Conservation (phyloP, 331 rosid genomes). For the Quercus phellos region DNA sequence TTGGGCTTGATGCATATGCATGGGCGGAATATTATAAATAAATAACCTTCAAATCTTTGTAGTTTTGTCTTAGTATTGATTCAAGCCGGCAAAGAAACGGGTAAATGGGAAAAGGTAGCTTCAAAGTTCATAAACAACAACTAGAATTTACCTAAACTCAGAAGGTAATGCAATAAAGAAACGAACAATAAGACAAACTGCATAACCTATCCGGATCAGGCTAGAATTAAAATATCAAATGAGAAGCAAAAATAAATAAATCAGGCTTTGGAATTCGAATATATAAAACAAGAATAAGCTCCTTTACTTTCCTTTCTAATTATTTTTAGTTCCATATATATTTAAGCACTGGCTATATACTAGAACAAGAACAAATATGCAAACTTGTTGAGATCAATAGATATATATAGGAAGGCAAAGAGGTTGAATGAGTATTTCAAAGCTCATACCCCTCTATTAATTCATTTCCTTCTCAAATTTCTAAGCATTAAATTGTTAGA, state of each 20-base stretch:
- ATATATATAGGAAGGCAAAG: background rate
- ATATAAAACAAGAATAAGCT: slow-evolving; percentile 6
- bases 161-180: slow-evolving; percentile 18
- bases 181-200: slow-evolving; percentile 26
- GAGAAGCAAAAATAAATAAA: background rate
- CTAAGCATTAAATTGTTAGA: background rate
- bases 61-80: slow-evolving; percentile 19
- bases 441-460: background rate
- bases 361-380: slow-evolving; percentile 1
- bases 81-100: slow-evolving; percentile 21
- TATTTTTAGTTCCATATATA: slow-evolving; percentile 4
- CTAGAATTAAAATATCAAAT: slow-evolving; percentile 5
- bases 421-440: slow-evolving; percentile 4
- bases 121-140: slow-evolving; percentile 35
- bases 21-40: background rate
- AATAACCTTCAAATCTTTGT: slow-evolving; percentile 10
- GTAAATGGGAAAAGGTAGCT: slow-evolving; percentile 22
- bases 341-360: background rate
- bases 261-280: slow-evolving; percentile 21
- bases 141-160: slow-evolving; percentile 14
- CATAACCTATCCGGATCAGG: slow-evolving; percentile 15
- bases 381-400: background rate
- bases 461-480: background rate
- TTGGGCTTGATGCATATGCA: slow-evolving; percentile 18
- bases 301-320: slow-evolving; percentile 2